Evolutionary conservation across 2,329 filamentous ascomycete genomes (phyloP).

Genomic region (Plectosphaerella cucumerina): DNA sequence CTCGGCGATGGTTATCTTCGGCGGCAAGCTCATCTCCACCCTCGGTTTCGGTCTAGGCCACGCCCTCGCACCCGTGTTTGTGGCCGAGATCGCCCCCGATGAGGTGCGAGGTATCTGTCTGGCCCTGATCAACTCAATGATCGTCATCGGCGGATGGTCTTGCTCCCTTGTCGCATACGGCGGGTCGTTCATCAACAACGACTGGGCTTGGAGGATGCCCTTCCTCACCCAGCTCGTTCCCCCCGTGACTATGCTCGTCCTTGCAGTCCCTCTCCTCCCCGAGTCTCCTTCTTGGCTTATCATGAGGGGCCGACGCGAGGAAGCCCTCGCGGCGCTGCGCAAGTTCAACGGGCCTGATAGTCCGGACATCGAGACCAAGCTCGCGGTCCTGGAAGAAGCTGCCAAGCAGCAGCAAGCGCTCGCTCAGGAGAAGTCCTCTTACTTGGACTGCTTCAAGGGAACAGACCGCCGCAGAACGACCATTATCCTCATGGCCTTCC

Average conservation of each 20-base stretch:
- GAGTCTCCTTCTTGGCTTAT: constrained; percentile 33
- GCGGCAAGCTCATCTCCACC: constrained; percentile 9
- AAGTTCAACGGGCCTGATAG: constrained; percentile 19
- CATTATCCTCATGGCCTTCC: constrained; percentile 56
- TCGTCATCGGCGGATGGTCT: constrained; percentile 5
- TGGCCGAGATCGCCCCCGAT: constrained; percentile 11
- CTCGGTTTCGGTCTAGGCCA: constrained; percentile 8
- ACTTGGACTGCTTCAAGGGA: constrained; percentile 44
- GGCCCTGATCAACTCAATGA: constrained; percentile 7
- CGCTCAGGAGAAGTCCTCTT: constrained; percentile 30
- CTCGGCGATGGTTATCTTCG: constrained; percentile 7
- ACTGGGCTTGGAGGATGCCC: constrained; percentile 6
- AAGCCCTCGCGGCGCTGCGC: constrained; percentile 27
- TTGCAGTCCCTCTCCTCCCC: constrained; percentile 7
- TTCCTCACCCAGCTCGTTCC: constrained; percentile 4
- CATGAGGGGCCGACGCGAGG: constrained; percentile 23
- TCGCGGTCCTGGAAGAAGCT: constrained; percentile 20
- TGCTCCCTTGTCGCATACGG: constrained; percentile 9
- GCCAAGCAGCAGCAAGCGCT: constrained; percentile 26
- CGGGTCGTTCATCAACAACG: constrained; percentile 4
- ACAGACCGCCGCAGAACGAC: constrained; percentile 48
- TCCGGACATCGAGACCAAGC: constrained; percentile 20
- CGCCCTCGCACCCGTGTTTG: constrained; percentile 12
- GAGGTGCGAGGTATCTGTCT: constrained; percentile 8
- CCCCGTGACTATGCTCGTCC: not conserved